Conservation (phyloP, 495 filamentous ascomycete genomes). For the Penicillium chermesinum region DNA sequence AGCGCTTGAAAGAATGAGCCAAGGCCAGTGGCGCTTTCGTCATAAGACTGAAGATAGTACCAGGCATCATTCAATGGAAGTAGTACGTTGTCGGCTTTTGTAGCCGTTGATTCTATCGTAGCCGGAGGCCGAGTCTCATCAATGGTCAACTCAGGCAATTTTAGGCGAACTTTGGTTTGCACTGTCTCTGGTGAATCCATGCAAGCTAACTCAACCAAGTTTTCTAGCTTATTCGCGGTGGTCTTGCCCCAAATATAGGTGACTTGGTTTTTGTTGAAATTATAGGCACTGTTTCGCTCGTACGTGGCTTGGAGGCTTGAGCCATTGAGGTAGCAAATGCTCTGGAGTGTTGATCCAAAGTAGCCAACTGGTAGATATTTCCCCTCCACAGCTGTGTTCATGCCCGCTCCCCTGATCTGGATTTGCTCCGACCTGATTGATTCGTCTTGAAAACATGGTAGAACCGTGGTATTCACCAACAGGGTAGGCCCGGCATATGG, state of each 20-base stretch:
- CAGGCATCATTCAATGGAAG: not conserved
- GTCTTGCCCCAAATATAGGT: conserved; percentile 4
- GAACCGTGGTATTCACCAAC: not conserved
- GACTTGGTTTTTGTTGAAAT: not conserved
- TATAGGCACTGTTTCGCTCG: not conserved
- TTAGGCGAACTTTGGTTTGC: conserved; percentile 2
- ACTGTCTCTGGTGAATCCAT: conserved; percentile 2
- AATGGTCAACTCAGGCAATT: conserved; percentile 5
- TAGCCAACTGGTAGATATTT: not conserved
- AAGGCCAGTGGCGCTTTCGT: not conserved
- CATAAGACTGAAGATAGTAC: not conserved
- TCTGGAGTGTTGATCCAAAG: not conserved
- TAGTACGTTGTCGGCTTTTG: not conserved
- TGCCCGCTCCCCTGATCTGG: not conserved
- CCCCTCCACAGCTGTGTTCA: not conserved
- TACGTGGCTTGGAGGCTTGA: not conserved
- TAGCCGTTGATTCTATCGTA: conserved; percentile 4
- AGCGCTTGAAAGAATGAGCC: conserved; percentile 1
- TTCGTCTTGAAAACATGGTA: not conserved
- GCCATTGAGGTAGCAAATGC: not conserved
- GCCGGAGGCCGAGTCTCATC: not conserved
- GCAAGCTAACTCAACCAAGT: conserved; percentile 4
- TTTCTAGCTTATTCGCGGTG: not conserved
- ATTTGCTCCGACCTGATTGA: not conserved
- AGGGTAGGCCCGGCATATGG: not conserved